Evolutionary conservation across 2,329 filamentous ascomycete species (phyloP), one percentile per base, ranked within the genome.

Genomic region (Escovopsis weberi): DNA sequence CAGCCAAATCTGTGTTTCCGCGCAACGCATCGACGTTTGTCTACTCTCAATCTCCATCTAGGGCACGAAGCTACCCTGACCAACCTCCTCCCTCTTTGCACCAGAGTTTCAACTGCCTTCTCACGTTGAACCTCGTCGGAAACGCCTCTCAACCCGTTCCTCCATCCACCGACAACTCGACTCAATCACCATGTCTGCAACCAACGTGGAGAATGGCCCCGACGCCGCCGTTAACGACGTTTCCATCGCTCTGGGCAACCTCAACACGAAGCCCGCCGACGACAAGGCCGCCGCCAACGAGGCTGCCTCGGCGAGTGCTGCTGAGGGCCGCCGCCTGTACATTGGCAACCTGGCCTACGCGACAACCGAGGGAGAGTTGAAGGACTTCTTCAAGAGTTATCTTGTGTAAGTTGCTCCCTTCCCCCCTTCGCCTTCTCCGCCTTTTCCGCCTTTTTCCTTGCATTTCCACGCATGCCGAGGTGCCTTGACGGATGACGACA

Each of bases 301-400:
- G 67, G 87, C 88, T 66, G 87, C 91, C 63, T 82, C 91, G 67
- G 86, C 87, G 70, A 94, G 87, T 73, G 91, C 91, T 68, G 88
- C 89, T 69, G 91, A 98, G 77, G 89, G 91, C 68, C 86, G 91
- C 75, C 86, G 91, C 74, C 83, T 98, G 61, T 98, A 98, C 75
- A 96, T 98, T 75, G 91, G 91, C 76, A 98, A 98, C 78, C 85
- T 98, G 80, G 91, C 91, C 62, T 98, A 98, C 69, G 88, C 89
- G 82, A 96, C 91, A 81, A 94, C 87, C 68, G 91, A 96, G 85
- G 91, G 85, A 82, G 87, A 95, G 82, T 86, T 98, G 78, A 94
- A 93, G 78, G 85, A 91, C 59, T 98, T 98, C 79, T 98, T 98
- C 83, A 89, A 91, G 78, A 85, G 82, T 69, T 96, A 94, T 78